Evolutionary conservation across 805 yeast genomes (phyloP), one percentile per base, ranked within the genome.

Genomic region (Monosporozyma servazzii): DNA sequence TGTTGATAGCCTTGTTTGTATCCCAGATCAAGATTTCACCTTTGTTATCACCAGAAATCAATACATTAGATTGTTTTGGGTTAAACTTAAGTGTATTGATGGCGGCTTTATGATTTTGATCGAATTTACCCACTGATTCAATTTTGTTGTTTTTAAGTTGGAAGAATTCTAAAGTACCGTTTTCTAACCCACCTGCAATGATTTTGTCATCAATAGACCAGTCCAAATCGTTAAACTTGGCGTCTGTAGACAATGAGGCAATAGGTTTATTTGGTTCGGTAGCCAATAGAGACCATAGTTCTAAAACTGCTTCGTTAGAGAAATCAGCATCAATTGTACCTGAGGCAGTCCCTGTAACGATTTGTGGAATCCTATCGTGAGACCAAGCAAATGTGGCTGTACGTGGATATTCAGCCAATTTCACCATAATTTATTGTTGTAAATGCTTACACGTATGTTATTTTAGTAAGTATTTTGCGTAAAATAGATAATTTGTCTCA

Each of bases 301-400:
- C 90, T 52, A 93, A 71, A n/a, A 77, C 69, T 1, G 96, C 81
- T 29, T 82, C 76, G 20, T 93, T 81, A 41, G 90, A 82, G 68
- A 90, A 90, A 64, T 84, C 82, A 43, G 86, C 86, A 65, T 88
- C 96, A 60, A 93, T 85, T 13, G 96, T 95, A 7, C 98, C 98
- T 0, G 98, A 90, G n/a, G 88, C 86, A 0, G 96, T 86, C 21
- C 96, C 99, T 1, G 96, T 80, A 21, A 89, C 97, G 57, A 93
- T 66, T 50, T 79, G 69, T 17, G 97, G 97, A 54, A 81, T 70
- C 49, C 68, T 67, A 58, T 80, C 86, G 57, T 82, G 79, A 45
- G 96, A 87, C 97, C 98, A 91, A 44, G 98, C 95, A 71, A 93
- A 88, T n/a, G 96, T 83, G 49, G 96, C 90, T 13, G 96, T 87